Base-by-base conservation (phyloP, 2,329 filamentous ascomycete species). In the Elsinoe fawcettii region DNA sequence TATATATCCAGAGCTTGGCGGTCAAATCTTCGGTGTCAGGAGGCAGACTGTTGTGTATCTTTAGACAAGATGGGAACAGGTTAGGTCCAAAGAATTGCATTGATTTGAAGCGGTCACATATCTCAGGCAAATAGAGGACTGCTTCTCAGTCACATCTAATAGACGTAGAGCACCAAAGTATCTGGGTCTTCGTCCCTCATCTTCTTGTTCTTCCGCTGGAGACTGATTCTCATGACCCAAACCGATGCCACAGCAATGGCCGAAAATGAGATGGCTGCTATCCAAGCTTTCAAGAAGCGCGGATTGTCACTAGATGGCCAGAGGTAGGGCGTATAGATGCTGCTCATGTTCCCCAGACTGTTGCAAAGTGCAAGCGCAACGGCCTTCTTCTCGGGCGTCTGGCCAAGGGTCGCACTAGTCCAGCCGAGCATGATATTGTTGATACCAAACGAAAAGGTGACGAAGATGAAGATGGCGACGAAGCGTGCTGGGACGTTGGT, bases 281-380 rank as follows among this genome's bases (percentile, higher is more conserved):
- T 53, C 63, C 71, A 70, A 0, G 66, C 69, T 7, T 63, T 66
- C 34, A 67, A 44, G 51, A 70, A 71, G 51, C 66, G 65, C 1
- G 68, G 68, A 2, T 63, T 65, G 61, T 53, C 49, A n/a, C 49
- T 53, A n/a, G 70, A 65, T 3, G 64, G 57, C 61, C 66, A 71
- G 2, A 73, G 62, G 58, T 73, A 73, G 6, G 69, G 66, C 5
- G 69, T 67, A 37, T 72, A 76, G 39, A 53, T 53, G 25, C 49
- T 53, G n/a, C 49, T 53, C 49, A 53, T 53, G 14, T 53, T 53
- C 2, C 49, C 49, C 30, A 53, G 16, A 16, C 49, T 53, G 12
- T 53, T 53, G 32, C 49, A 53, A 8, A 53, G 49, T 5, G 49
- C 49, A 27, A 53, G 49, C 12, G 49, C 49, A 25, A 53, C 49